phyloP scores from a whole-genome alignment of 768 basidiomycete genomes.

The Gymnopilus dilepis region DNA sequence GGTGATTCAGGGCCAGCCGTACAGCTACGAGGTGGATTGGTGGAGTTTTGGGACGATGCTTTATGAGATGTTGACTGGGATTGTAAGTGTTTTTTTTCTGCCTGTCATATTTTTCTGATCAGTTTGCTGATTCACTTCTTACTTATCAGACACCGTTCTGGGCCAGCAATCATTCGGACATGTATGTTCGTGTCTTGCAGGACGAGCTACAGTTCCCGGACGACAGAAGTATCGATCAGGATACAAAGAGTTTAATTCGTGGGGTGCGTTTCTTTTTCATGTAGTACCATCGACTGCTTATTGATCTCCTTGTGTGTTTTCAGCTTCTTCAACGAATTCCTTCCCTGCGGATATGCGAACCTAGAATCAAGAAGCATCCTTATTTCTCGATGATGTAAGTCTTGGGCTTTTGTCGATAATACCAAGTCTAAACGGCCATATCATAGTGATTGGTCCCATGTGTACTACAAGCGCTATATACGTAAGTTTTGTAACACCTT shows the following conservation, averaged over 20 bases:
- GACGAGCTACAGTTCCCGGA: slow-evolving; percentile 91
- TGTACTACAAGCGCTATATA: slow-evolving; percentile 93
- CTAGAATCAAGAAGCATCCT: slow-evolving; percentile 90
- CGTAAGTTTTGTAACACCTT: slow-evolving; percentile 54
- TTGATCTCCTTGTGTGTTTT: slow-evolving; percentile 16
- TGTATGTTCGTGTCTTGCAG: slow-evolving; percentile 93
- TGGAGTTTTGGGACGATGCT: slow-evolving; percentile 99
- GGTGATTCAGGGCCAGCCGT: slow-evolving; percentile 89
- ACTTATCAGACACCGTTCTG: slow-evolving; percentile 81
- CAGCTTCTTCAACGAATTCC: slow-evolving; percentile 95
- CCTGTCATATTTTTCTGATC: slow-evolving; percentile 4
- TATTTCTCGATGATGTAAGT: slow-evolving; percentile 95
- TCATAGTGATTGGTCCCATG: slow-evolving; percentile 88
- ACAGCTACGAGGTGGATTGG: slow-evolving; percentile 96
- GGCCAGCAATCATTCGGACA: slow-evolving; percentile 92
- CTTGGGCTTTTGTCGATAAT: slow-evolving; percentile 12
- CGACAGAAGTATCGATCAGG: slow-evolving; percentile 90
- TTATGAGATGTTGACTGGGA: slow-evolving; percentile 95
- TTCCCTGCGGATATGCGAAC: slow-evolving; percentile 87
- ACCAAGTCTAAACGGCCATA: slow-evolving; percentile 20
- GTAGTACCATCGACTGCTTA: neutral
- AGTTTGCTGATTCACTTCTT: neutral
- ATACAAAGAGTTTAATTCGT: slow-evolving; percentile 94
- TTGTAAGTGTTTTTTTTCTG: slow-evolving; percentile 62
- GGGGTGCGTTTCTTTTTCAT: slow-evolving; percentile 63